Conservation (phyloP, 495 filamentous ascomycete genomes). For the Geopyxis carbonaria region DNA sequence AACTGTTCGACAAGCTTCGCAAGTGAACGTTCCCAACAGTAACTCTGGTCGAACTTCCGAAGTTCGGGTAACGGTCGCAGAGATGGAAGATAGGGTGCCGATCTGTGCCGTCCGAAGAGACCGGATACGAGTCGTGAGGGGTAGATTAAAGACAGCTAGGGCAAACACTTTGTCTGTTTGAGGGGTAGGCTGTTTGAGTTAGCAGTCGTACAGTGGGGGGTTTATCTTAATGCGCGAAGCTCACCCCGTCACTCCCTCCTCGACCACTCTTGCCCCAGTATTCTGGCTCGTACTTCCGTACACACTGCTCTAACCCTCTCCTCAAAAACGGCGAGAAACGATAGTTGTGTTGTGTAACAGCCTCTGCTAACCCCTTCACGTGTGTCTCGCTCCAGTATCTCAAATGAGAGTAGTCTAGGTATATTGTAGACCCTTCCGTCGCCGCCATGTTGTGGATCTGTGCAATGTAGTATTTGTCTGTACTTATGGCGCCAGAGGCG, state of each 20-base stretch:
- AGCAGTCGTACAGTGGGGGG: too few relatives aligned
- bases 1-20: constrained; percentile 65
- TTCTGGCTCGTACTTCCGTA: constrained; percentile 81
- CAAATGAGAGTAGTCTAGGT: constrained; percentile 88
- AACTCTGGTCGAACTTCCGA: constrained; percentile 93
- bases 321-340: constrained; percentile 87
- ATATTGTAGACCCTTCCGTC: constrained; percentile 83
- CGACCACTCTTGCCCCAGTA: constrained; percentile 40
- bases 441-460: constrained; percentile 81
- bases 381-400: constrained; percentile 33
- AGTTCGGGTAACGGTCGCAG: constrained; percentile 88
- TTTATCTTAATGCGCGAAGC: constrained; percentile 3
- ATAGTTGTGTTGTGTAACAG: constrained; percentile 81
- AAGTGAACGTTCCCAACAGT: constrained; percentile 79
- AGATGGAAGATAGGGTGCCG: constrained; percentile 82
- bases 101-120: constrained; percentile 81
- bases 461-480: constrained; percentile 88
- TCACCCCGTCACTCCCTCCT: constrained; percentile 14
- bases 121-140: constrained; percentile 78
- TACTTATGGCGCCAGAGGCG: constrained; percentile 7
- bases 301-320: constrained; percentile 74
- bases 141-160: constrained; percentile 90
- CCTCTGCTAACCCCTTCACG: constrained; percentile 59
- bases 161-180: constrained; percentile 93
- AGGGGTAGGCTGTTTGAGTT: constrained; percentile 40